Base-by-base conservation (phyloP, 768 basidiomycete species). In the Mycena polygramma region DNA sequence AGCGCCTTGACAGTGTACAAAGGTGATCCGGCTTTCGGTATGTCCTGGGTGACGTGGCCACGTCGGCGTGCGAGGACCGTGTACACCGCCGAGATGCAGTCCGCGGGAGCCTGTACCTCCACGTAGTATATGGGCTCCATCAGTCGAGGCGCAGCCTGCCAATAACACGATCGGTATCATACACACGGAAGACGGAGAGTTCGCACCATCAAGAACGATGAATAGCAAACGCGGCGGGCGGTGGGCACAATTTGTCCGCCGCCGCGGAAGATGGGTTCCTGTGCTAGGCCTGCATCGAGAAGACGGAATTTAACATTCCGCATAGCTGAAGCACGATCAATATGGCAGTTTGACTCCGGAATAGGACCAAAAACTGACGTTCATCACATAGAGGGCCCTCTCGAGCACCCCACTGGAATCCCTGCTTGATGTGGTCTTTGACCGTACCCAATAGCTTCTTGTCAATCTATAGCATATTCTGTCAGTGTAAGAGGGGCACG, bases 61-160 rank as follows among this genome's bases (percentile, higher is more conserved):
- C 98, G 90, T 68, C 98, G 92, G 69, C 98, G 90, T n/a, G 98
- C 97, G 61, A 99, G 93, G 53, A 99, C 98, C 7, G 96, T 98
- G 81, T 99, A 99, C 43, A 99, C 97, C 14, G 97, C 96, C 24
- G 98, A 98, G 72, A 99, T 97, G 78, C 98, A 98, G 79, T 99
- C 98, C 20, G 97, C 96, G 10, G 98, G 98, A 9, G 97, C 95
- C 81, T 99, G 97, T n/a, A 99, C 97, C 81, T 99, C 98, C 63
- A 99, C 97, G 78, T 95, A 98, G 86, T 97, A 99, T 71, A 99
- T 92, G 5, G 98, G 98, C 80, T 99, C 97, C 91, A 97, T 96
- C 68, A 98, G 81, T 68, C 96, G 90, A 6, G 97, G 97, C 4
- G 96, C 94, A 19, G 97, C 96, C 96, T 97, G 73, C 26, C 51